Conservation (phyloP, 1,284 basidiomycete genomes). For the Termitomyces sp. region DNA sequence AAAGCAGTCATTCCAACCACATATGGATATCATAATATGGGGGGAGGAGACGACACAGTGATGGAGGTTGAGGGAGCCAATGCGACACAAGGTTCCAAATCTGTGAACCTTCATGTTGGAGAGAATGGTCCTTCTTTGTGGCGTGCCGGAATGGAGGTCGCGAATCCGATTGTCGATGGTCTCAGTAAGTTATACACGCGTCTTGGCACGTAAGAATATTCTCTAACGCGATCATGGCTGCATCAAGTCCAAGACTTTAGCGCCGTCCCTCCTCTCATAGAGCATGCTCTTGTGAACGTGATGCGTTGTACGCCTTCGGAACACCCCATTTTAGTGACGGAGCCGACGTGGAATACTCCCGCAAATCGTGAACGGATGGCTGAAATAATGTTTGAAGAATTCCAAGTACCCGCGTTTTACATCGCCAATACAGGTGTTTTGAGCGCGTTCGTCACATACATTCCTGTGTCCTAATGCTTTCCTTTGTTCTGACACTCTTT, state of each 20-base stretch:
- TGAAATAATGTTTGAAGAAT: slow-evolving; percentile 96
- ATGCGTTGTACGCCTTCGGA: slow-evolving; percentile 74
- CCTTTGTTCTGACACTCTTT: slow-evolving; percentile 2
- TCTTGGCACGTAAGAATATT: background rate
- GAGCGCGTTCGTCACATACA: slow-evolving; percentile 68
- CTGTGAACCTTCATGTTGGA: slow-evolving; percentile 77
- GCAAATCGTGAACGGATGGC: slow-evolving; percentile 90
- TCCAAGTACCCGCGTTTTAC: slow-evolving; percentile 93
- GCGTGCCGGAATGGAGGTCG: slow-evolving; percentile 84
- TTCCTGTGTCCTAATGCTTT: background rate
- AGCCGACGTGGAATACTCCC: slow-evolving; percentile 93
- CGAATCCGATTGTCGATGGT: slow-evolving; percentile 81
- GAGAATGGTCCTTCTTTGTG: slow-evolving; percentile 92
- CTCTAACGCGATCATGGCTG: background rate
- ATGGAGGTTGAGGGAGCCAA: slow-evolving; percentile 46
- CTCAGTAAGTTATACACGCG: slow-evolving; percentile 57
- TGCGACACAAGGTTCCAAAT: slow-evolving; percentile 31
- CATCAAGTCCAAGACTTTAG: slow-evolving; percentile 67
- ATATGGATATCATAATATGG: slow-evolving; percentile 70
- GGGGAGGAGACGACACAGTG: slow-evolving; percentile 46
- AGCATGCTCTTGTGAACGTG: slow-evolving; percentile 70
- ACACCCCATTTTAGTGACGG: slow-evolving; percentile 91
- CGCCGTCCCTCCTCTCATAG: slow-evolving; percentile 68
- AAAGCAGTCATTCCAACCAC: slow-evolving; percentile 88
- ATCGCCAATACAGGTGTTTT: slow-evolving; percentile 95